A percentile compares a stretch with the other conserved stretches of the same genome.
Evolutionary conservation across 2,329 filamentous ascomycete genomes (phyloP).

Genomic region (Myriosclerotinia curreyana): DNA sequence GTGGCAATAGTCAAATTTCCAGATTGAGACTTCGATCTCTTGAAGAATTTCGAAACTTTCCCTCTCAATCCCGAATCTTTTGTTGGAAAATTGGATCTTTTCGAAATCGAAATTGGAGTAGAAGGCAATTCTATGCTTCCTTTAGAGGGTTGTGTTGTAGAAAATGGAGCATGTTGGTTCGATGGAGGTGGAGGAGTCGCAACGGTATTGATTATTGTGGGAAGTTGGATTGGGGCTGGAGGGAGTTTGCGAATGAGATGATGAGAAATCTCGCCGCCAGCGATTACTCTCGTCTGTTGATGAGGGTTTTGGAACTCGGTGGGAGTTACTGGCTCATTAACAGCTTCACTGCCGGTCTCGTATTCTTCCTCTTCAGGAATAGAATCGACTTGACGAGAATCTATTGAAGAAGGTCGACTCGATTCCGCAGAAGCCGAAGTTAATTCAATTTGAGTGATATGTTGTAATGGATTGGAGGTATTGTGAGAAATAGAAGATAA

Average conservation of each 20-base stretch:
- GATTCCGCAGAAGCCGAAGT: slow-evolving; percentile 23
- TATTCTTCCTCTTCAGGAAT: slow-evolving; percentile 55
- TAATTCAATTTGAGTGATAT: slow-evolving; percentile 10
- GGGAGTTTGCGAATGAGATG: slow-evolving; percentile 16
- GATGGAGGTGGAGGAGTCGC: slow-evolving; percentile 26
- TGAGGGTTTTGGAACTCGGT: slow-evolving; percentile 56
- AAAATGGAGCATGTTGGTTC: background rate
- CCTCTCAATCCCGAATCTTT: slow-evolving; percentile 25
- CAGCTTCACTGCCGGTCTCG: slow-evolving; percentile 58
- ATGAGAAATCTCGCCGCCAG: slow-evolving; percentile 19
- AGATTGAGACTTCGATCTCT: slow-evolving; percentile 26
- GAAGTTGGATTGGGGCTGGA: slow-evolving; percentile 17
- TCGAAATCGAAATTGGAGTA: slow-evolving; percentile 14
- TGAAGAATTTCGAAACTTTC: slow-evolving; percentile 31
- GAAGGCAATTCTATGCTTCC: background rate
- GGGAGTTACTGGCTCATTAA: slow-evolving; percentile 60
- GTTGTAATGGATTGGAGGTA: slow-evolving; percentile 15
- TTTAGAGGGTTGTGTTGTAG: slow-evolving; percentile 14
- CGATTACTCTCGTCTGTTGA: slow-evolving; percentile 45
- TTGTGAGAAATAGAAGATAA: slow-evolving; percentile 4
- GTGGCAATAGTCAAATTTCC: slow-evolving; percentile 15
- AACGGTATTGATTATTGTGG: slow-evolving; percentile 31
- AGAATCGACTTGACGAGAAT: slow-evolving; percentile 47
- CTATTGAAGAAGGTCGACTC: slow-evolving; percentile 31
- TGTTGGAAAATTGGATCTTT: slow-evolving; percentile 22